Percentiles rank a stretch among this genome's conserved stretches.
Conservation (phyloP, 164 flowering plant genomes). For the Liquidambar formosana region DNA sequence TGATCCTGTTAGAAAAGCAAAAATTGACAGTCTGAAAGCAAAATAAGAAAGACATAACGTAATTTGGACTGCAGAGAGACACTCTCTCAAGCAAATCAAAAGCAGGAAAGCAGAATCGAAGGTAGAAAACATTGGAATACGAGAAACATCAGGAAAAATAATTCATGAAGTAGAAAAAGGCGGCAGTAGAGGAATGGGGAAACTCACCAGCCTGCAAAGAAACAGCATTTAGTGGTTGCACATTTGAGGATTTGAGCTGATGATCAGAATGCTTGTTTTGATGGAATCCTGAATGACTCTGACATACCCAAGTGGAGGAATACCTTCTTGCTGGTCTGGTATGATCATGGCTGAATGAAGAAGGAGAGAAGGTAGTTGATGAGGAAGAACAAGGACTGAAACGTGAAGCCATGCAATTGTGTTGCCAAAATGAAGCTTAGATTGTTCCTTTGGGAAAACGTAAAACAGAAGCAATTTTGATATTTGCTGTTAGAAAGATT, state of each 20-base stretch:
- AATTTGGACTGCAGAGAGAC: not conserved
- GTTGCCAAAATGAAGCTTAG: no score
- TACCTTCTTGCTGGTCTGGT: not conserved
- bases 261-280: not conserved
- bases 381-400: not conserved
- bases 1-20: no score
- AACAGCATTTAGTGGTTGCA: not conserved
- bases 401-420: constrained; percentile 5
- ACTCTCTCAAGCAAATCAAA: not conserved
- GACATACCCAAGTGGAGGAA: not conserved
- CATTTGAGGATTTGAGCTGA: constrained; percentile 1
- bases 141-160: not conserved
- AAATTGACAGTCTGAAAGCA: no score
- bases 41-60: no score
- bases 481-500: no score
- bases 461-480: no score
- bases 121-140: not conserved
- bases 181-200: not conserved
- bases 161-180: not conserved
- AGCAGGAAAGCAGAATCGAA: not conserved
- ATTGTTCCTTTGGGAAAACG: no score
- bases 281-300: not conserved
- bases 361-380: not conserved
- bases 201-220: constrained; percentile 7
- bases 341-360: not conserved